Evolutionary conservation across 2,329 filamentous ascomycete species (phyloP), one percentile per base, ranked within the genome.

Genomic region (Fusarium sp.): DNA sequence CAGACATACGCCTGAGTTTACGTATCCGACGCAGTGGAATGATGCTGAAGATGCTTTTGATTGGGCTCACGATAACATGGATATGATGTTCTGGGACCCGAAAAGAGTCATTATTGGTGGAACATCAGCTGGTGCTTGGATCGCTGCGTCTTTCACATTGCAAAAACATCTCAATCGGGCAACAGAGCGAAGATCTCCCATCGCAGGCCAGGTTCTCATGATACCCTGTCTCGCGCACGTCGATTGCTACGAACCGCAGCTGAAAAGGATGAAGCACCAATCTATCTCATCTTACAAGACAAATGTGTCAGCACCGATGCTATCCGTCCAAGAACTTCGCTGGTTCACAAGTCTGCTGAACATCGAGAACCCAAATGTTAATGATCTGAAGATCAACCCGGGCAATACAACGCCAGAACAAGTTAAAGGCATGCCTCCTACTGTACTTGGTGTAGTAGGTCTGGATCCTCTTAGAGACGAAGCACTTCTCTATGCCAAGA

Each of bases 51-150:
- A 66, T 20, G 62, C 62, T 5, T 66, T 66, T 2, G 17, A 41
- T 4, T 66, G 63, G 63, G 52, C 61, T 11, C 63, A 66, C 6
- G 44, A 50, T 8, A 66, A 60, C 4, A 60, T 50, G 38, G 13
- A 60, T 0, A 41, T 14, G 0, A 54, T 66, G 5, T 18, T 5
- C 3, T 66, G 62, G 5, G 27, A 66, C 7, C 20, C 38, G 8
- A 0, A 4, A 1, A 50, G n/a, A 13, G 44, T 66, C 12, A 22
- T 66, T 2, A 11, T 66, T 6, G 63, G 63, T 2, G 63, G 63
- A 1, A 45, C 59, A 31, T 66, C 63, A 11, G 63, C 63, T 3
- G 63, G 63, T 8, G 62, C 63, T 15, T 66, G 63, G 63, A 7
- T 66, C 0, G 27, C 62, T 17, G 44, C 63, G 1, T 66, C 63